Conservation (phyloP, 2,329 filamentous ascomycete species). For the Sordariomycetes sp. region DNA sequence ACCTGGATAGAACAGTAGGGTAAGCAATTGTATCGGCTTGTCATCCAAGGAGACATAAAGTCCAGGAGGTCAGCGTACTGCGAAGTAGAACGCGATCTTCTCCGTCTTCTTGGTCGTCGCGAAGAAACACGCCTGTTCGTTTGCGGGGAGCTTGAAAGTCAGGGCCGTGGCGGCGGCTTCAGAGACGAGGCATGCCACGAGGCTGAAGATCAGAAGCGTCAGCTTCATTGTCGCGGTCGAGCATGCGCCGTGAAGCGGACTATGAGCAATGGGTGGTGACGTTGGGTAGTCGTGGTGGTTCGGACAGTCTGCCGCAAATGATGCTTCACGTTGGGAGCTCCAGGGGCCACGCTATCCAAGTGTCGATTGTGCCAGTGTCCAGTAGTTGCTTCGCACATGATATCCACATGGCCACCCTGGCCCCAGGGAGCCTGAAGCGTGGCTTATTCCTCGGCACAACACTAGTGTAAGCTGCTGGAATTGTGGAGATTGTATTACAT, state of each 20-base stretch:
- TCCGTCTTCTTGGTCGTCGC: conserved; percentile 62
- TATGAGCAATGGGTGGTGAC: neutral
- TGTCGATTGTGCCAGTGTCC: neutral
- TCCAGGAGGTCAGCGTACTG: conserved; percentile 42
- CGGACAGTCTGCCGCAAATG: neutral
- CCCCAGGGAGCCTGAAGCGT: neutral
- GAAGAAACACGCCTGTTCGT: conserved; percentile 96
- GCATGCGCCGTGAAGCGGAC: neutral
- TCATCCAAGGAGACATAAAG: neutral
- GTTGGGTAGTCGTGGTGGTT: neutral
- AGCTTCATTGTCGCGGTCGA: conserved; percentile 45
- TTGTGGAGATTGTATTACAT: neutral
- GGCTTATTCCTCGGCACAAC: neutral
- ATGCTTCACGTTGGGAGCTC: neutral
- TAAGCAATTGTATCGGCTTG: neutral
- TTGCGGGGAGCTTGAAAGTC: conserved; percentile 80
- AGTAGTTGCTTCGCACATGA: neutral
- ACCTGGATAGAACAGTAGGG: conserved; percentile 41
- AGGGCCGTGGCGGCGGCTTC: conserved; percentile 76
- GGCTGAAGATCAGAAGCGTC: conserved; percentile 45
- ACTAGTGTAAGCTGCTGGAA: neutral
- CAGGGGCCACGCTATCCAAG: neutral
- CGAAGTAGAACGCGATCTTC: conserved; percentile 98
- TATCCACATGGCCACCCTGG: neutral
- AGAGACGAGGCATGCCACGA: conserved; percentile 58